These are phyloP conservation scores for Aspergillus caelatus DNA, from an alignment of 2,329 filamentous ascomycete genomes.

Conservation along the genomic window DNA sequence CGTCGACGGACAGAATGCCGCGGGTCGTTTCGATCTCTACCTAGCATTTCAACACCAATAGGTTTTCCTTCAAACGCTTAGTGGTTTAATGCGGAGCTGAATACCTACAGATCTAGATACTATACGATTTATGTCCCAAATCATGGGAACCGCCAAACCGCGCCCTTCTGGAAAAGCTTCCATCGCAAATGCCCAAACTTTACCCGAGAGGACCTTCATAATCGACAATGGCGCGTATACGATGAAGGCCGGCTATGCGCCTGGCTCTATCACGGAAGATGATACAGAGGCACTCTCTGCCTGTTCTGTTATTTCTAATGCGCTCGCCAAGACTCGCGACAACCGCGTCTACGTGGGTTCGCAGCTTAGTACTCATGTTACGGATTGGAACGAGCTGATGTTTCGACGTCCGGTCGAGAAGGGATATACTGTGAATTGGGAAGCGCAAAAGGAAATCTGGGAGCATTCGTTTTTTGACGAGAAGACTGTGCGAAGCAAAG, in stretches of 20 bases:
- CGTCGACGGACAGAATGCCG: constrained; percentile 14
- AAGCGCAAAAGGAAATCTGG: constrained; percentile 94
- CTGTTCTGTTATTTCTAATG: constrained; percentile 81
- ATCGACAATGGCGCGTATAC: constrained; percentile 92
- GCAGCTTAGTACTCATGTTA: constrained; percentile 71
- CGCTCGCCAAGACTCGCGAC: constrained; percentile 80
- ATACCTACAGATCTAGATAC: not conserved
- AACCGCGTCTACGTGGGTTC: constrained; percentile 78
- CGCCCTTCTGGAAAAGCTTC: constrained; percentile 55
- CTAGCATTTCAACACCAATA: not conserved
- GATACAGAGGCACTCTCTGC: constrained; percentile 42
- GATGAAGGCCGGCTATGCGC: constrained; percentile 82
- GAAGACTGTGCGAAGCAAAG: constrained; percentile 60
- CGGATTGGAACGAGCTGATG: constrained; percentile 84
- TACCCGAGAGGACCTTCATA: constrained; percentile 72
- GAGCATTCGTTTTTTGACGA: constrained; percentile 80
- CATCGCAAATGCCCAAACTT: constrained; percentile 49
- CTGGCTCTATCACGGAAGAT: constrained; percentile 43
- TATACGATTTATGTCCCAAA: not conserved
- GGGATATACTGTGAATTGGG: constrained; percentile 95
- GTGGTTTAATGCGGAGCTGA: not conserved
- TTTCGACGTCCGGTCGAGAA: constrained; percentile 92
- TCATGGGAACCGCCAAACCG: constrained; percentile 39
- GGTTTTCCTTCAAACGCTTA: not conserved
- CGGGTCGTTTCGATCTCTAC: constrained; percentile 6